A percentile compares a stretch with the other conserved stretches of the same genome.
phyloP scores from a whole-genome alignment of 2,329 filamentous ascomycete genomes.

The Talaromyces funiculosus region DNA sequence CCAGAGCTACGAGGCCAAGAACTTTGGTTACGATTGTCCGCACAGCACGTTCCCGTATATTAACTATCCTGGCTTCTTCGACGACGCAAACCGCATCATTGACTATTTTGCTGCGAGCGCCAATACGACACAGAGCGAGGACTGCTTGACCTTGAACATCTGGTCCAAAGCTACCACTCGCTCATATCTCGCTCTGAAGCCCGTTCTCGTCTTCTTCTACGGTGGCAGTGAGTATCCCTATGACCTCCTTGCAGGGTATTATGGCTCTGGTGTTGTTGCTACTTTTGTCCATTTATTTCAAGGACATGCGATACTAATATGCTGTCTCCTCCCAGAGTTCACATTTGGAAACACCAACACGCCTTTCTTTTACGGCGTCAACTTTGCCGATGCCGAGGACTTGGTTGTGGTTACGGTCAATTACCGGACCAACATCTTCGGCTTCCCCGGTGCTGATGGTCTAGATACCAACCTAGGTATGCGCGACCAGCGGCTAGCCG shows the following conservation, averaged over 20 bases:
- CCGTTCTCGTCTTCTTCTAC: slow-evolving; percentile 39
- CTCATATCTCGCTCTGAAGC: slow-evolving; percentile 18
- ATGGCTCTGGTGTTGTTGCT: background rate
- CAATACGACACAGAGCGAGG: slow-evolving; percentile 2
- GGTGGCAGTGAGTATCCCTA: slow-evolving; percentile 31
- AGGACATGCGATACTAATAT: slow-evolving; percentile 4
- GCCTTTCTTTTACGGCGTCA: slow-evolving; percentile 31
- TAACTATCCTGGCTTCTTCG: background rate
- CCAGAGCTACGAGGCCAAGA: background rate
- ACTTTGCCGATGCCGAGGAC: slow-evolving; percentile 42
- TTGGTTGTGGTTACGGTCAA: slow-evolving; percentile 66
- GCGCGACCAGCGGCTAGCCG: slow-evolving; percentile 64
- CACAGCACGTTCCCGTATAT: background rate
- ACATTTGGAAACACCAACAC: slow-evolving; percentile 30
- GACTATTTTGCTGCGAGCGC: slow-evolving; percentile 32
- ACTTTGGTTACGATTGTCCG: background rate
- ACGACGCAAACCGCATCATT: slow-evolving; percentile 13
- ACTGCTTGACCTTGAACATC: slow-evolving; percentile 10
- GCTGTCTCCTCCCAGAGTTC: slow-evolving; percentile 24
- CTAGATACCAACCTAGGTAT: slow-evolving; percentile 57
- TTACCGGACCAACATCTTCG: slow-evolving; percentile 8
- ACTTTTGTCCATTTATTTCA: background rate
- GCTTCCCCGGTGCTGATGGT: slow-evolving; percentile 52
- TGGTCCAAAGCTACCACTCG: slow-evolving; percentile 6
- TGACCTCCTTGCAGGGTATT: background rate